A percentile compares a stretch with the other conserved stretches of the same genome.
Conservation (phyloP, 352 stramenopile species). For the Phytophthora macrochlamydospora region DNA sequence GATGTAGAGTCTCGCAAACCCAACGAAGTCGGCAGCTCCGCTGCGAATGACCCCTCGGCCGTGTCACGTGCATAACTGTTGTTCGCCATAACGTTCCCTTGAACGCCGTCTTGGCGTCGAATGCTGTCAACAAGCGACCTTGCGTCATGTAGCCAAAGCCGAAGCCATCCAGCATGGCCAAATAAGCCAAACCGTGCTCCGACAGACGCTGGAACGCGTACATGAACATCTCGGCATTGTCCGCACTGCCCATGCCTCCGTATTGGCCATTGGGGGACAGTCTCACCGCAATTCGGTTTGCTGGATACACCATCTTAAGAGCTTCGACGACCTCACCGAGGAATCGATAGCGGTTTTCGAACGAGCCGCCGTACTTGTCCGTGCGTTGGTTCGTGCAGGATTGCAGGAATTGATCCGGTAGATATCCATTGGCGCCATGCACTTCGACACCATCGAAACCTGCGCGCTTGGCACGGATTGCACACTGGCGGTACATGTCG, state of each 20-base stretch:
- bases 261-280: constrained; percentile 23
- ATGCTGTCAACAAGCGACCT: constrained; percentile 6
- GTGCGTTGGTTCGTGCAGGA: constrained; percentile 56
- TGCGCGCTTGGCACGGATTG: constrained; percentile 57
- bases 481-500: constrained; percentile 61
- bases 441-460: constrained; percentile 91
- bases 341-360: constrained; percentile 74
- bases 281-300: constrained; percentile 23
- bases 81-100: constrained; percentile 16
- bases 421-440: constrained; percentile 88
- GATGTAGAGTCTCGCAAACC: constrained; percentile 38
- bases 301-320: constrained; percentile 20
- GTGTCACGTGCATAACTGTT: constrained; percentile 20
- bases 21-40: constrained; percentile 28
- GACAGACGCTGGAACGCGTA: constrained; percentile 21
- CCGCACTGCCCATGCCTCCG: constrained; percentile 18
- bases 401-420: constrained; percentile 63
- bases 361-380: constrained; percentile 73
- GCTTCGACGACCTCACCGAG: constrained; percentile 60
- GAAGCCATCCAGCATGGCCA: constrained; percentile 19
- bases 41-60: constrained; percentile 25
- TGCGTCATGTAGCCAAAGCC: constrained; percentile 12
- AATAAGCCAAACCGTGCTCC: constrained; percentile 14
- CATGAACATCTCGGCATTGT: constrained; percentile 34
- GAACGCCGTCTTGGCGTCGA: constrained; percentile 22